phyloP scores from a whole-genome alignment of 2,329 filamentous ascomycete genomes.

The Pyrenophora teres region DNA sequence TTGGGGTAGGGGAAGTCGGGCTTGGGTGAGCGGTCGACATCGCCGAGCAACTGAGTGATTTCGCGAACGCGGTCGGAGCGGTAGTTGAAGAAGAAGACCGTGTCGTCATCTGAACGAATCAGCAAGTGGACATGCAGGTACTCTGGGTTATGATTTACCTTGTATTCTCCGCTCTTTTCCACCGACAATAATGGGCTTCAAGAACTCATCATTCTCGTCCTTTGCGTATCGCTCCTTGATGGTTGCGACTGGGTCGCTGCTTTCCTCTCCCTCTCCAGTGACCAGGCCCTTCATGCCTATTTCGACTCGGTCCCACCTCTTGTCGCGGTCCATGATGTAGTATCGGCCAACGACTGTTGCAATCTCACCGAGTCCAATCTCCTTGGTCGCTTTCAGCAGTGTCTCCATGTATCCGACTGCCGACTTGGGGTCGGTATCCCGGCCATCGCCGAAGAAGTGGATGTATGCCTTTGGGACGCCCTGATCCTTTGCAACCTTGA shows the following conservation, averaged over 20 bases:
- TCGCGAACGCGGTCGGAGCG: conserved; percentile 96
- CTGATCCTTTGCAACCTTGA: conserved; percentile 87
- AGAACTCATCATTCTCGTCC: conserved; percentile 93
- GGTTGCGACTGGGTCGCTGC: conserved; percentile 80
- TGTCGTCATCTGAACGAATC: conserved; percentile 73
- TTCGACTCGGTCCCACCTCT: conserved; percentile 96
- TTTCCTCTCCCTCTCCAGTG: conserved; percentile 83
- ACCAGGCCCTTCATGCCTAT: conserved; percentile 86
- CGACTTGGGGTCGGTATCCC: conserved; percentile 97
- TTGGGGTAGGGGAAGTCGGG: conserved; percentile 95
- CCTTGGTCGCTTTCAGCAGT: conserved; percentile 77
- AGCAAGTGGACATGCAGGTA: conserved; percentile 36
- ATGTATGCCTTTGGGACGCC: conserved; percentile 91
- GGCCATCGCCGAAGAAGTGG: conserved; percentile 98
- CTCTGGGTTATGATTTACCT: conserved; percentile 56
- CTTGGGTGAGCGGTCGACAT: conserved; percentile 85
- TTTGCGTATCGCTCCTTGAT: conserved; percentile 87
- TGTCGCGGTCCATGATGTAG: conserved; percentile 99
- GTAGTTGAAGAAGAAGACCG: conserved; percentile 99
- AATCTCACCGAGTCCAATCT: conserved; percentile 84
- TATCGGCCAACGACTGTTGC: conserved; percentile 94
- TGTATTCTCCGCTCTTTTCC: conserved; percentile 85
- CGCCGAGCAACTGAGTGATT: conserved; percentile 90
- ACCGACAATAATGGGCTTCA: conserved; percentile 95
- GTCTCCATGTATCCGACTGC: conserved; percentile 85